Percentiles rank a stretch among this genome's conserved stretches.
These are phyloP conservation scores for Volvariella surrecta DNA, from an alignment of 1,284 basidiomycete genomes.

Conservation along the genomic window DNA sequence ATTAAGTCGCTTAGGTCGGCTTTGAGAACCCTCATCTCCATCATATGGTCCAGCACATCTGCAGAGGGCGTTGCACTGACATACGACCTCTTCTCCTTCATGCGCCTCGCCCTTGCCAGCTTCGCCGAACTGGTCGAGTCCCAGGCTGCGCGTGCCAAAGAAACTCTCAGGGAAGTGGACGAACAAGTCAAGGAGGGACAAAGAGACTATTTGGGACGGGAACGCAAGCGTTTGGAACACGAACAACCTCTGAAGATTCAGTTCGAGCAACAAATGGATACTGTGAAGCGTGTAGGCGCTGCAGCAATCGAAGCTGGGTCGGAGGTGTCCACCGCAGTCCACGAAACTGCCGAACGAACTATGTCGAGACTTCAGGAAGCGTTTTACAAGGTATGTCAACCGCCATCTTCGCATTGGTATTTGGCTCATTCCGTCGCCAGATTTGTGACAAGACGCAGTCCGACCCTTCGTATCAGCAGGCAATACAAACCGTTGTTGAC, in stretches of 20 bases:
- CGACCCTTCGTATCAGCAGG: conserved; percentile 44
- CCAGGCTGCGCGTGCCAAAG: conserved; percentile 40
- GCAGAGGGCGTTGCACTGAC: conserved; percentile 45
- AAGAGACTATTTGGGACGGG: conserved; percentile 45
- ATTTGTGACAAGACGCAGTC: conserved; percentile 53
- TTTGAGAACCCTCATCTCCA: conserved; percentile 38
- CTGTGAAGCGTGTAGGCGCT: conserved; percentile 45
- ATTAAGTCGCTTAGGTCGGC: conserved; percentile 36
- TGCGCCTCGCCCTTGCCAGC: conserved; percentile 53
- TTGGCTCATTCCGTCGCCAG: conserved; percentile 22
- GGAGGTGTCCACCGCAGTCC: conserved; percentile 25
- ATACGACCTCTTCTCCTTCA: conserved; percentile 53
- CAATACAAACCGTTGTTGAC: conserved; percentile 47
- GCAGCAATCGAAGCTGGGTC: conserved; percentile 46
- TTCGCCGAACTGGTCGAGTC: conserved; percentile 47
- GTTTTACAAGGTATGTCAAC: conserved; percentile 36
- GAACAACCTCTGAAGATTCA: conserved; percentile 35
- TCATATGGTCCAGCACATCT: conserved; percentile 42
- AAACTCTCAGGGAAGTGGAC: conserved; percentile 43
- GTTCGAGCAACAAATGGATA: conserved; percentile 61
- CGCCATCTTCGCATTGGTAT: neutral
- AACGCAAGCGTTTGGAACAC: conserved; percentile 35
- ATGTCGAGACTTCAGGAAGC: conserved; percentile 35
- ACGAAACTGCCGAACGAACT: conserved; percentile 36
- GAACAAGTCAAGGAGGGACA: conserved; percentile 48